A percentile compares a stretch with the other conserved stretches of the same genome.
Conservation (phyloP, 257 asterid genomes). For the Gentiana macrophylla region DNA sequence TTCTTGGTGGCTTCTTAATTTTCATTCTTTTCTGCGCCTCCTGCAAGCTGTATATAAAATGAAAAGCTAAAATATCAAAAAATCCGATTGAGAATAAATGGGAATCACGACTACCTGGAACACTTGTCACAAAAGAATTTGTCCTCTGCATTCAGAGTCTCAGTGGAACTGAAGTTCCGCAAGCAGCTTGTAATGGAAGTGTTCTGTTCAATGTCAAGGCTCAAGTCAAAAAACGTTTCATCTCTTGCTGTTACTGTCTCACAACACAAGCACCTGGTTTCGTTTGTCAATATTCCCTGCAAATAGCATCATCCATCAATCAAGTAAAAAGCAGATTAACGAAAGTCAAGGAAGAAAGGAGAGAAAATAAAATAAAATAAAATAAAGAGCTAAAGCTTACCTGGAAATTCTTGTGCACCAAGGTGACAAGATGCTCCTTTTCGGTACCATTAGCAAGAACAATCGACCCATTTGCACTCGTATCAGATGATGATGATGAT, state of each 20-base stretch:
- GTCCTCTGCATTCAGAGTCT: slow-evolving; percentile 79
- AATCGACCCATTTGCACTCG: slow-evolving; percentile 37
- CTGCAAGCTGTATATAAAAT: slow-evolving; percentile 44
- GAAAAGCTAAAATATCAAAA: not conserved
- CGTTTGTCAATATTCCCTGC: slow-evolving; percentile 87
- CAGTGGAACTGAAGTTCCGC: slow-evolving; percentile 86
- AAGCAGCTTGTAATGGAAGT: slow-evolving; percentile 96
- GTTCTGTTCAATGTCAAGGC: slow-evolving; percentile 92
- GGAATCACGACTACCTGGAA: slow-evolving; percentile 46
- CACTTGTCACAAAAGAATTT: slow-evolving; percentile 87
- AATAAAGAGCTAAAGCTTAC: slow-evolving; percentile 18
- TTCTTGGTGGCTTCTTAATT: slow-evolving; percentile 63
- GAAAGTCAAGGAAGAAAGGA: too few species aligned
- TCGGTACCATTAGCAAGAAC: slow-evolving; percentile 34
- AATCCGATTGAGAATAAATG: not conserved
- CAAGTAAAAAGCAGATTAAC: too few species aligned
- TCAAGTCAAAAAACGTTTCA: slow-evolving; percentile 82
- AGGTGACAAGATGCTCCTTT: slow-evolving; percentile 56
- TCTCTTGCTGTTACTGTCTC: slow-evolving; percentile 96
- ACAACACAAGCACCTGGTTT: slow-evolving; percentile 76
- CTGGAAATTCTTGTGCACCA: slow-evolving; percentile 95
- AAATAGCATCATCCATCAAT: slow-evolving; percentile 24
- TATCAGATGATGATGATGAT: slow-evolving; percentile 9
- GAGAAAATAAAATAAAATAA: too few species aligned
- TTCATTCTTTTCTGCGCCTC: slow-evolving; percentile 87